Base-by-base conservation (phyloP, 2,329 filamentous ascomycete species). In the Fusarium veterinarium region DNA sequence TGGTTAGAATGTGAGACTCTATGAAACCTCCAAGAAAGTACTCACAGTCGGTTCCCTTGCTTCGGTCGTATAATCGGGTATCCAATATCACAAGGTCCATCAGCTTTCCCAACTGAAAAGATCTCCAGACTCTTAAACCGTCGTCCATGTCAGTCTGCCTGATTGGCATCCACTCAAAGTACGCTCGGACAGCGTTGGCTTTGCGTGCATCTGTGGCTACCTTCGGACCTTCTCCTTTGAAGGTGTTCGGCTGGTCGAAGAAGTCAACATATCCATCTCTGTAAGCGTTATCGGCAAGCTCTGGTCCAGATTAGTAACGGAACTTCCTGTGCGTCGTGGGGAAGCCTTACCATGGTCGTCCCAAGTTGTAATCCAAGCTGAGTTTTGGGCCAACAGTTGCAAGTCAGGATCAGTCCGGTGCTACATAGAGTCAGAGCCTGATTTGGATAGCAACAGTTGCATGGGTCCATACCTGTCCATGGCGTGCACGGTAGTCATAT, bases 141-240 rank as follows among this genome's bases (percentile, higher is more conserved):
- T 61, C 59, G n/a, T 61, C 59, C 37, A 61, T 56, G 3, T 61
- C 59, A 14, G 51, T 38, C 30, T 61, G 59, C 16, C 57, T 61
- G 13, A 61, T 61, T 4, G 59, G 59, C 59, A 61, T 61, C 51
- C 59, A 61, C 33, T 61, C 59, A 2, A 61, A 61, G n/a, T 61
- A 61, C 5, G 59, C 59, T 1, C 59, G 59, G 20, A 61, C 59
- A 10, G 59, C 51, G 33, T 61, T 57, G 1, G 59, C 40, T 31
- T 61, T 61, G 31, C 59, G 59, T 14, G 59, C 51, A 31, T 61
- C 59, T 1, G 59, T 61, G 6, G 59, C 59, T 1, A 61, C 40
- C 25, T 42, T 31, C 1, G 59, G 51, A 8, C 49, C 49, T 23
- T 61, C 42, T 28, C 49, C 59, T 0, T 44, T 33, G 16, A 61